Evolutionary conservation across 2,329 filamentous ascomycete species (phyloP), one percentile per base, ranked within the genome.

Genomic region (Daldinia sp.): DNA sequence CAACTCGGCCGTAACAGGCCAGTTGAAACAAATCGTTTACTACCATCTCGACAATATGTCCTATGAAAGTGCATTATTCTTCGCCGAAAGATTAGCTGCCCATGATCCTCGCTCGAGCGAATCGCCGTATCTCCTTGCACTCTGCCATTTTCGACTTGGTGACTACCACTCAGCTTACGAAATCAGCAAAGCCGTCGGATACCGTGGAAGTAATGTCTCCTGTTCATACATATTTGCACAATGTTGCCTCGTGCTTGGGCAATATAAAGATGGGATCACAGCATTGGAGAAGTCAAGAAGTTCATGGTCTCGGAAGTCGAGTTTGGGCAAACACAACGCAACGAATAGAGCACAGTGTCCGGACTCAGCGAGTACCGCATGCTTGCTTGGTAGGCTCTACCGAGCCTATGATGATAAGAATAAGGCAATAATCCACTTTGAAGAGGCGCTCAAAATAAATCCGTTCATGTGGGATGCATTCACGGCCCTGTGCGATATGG

Each of bases 391-490:
- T 28, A 97, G 97, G 81, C 84, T 99, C 30, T 95, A 94, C 82
- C 89, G 92, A 55, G 93, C 88, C 2, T 91, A 96, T 74, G 92
- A 97, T 74, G 87, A 93, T 75, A 92, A 92, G 76, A 92, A 92
- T 74, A 94, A 93, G 79, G 94, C 96, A 6, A 89, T 95, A 15
- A 88, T 92, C 72, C 93, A 89, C 79, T 98, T 96, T 77, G 93
- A 97, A 73, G 93, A 97, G 67, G 89, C 94, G 5, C 83, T 99
- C 74, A 97, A 94, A 81, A 80, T 90, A 61, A 99, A 98, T 76
- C 94, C 96, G 1, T 95, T 98, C 80, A 96, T 97, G 88, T 99
- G 96, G 96, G 96, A 99, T 83, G 94, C 95, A 0, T 98, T 98
- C 75, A 90, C 91, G 23, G 91, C 89, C 15, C 86, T 99, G 6